Evolutionary conservation across 2,329 filamentous ascomycete species (phyloP), one percentile per base, ranked within the genome.

Genomic region (Colletotrichum eleusines): DNA sequence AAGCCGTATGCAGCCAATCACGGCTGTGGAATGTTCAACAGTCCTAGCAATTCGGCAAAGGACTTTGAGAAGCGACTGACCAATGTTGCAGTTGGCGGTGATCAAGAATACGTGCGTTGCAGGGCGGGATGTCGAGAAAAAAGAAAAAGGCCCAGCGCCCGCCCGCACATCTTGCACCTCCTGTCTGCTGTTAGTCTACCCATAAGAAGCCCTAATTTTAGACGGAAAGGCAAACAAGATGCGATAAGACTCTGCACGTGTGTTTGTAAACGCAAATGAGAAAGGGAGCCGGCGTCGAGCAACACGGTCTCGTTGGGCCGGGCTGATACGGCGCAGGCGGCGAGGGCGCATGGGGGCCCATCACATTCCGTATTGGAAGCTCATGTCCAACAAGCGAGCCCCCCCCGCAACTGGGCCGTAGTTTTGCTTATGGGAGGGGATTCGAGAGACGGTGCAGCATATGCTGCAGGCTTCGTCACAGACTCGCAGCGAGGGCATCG

Each of bases 21-120:
- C 51, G 69, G 57, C 58, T 54, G 53, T 68, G 51, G 38, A 42
- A 48, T 33, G 64, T 71, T 59, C n/a, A 42, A 54, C 51, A 5
- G 53, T 59, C 64, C 64, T 64, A 59, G 44, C 35, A 69, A 33
- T 33, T 50, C 50, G 69, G 69, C 63, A 58, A 33, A 48, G 31
- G 59, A 26, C 20, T 33, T 38, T 51, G 14, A 5, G 8, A 26
- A 16, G 26, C 11, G 46, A 3, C 57, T 63, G 62, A 62, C 57
- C 68, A 51, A n/a, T 18, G 33, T 51, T 66, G 57, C 50, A 70
- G 53, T 48, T 48, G 18, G n/a, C 35, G 8, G 8, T 26, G 6
- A 20, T 58, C 64, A 53, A 55, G 35, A 65, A 40, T 35, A 26
- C 42, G 35, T 54, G 35, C 42, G 26, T 55, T 26, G 50, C 44